Evolutionary conservation across 2,329 filamentous ascomycete genomes (phyloP).

Genomic region (Aspergillus unguis): DNA sequence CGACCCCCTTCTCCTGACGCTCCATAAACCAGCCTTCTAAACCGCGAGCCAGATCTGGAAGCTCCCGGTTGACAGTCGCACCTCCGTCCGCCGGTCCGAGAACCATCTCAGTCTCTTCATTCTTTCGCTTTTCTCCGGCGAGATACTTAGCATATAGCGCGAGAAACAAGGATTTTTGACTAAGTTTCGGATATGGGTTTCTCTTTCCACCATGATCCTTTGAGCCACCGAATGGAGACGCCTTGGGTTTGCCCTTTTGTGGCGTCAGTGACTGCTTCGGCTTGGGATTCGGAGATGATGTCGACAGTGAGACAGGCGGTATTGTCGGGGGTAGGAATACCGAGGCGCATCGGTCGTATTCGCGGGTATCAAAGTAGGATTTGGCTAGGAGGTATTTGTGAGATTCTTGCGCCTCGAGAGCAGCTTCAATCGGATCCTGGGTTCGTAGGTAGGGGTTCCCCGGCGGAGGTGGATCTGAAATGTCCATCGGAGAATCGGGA

Average conservation of each 20-base stretch:
- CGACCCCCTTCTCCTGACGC: slow-evolving; percentile 58
- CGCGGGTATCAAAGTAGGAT: slow-evolving; percentile 89
- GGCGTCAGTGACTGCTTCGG: slow-evolving; percentile 40
- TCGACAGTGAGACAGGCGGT: slow-evolving; percentile 60
- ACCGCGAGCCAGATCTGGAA: slow-evolving; percentile 69
- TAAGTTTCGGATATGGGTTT: slow-evolving; percentile 55
- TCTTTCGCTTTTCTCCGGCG: slow-evolving; percentile 90
- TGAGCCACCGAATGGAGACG: slow-evolving; percentile 33
- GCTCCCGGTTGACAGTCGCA: slow-evolving; percentile 77
- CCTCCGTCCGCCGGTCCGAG: slow-evolving; percentile 89
- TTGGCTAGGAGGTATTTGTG: slow-evolving; percentile 87
- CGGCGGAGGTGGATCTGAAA: slow-evolving; percentile 49
- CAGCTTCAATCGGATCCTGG: slow-evolving; percentile 67
- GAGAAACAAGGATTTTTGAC: slow-evolving; percentile 89
- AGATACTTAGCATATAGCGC: slow-evolving; percentile 90
- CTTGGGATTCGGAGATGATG: slow-evolving; percentile 37
- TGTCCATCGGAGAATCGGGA: slow-evolving; percentile 58
- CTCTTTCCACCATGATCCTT: slow-evolving; percentile 32
- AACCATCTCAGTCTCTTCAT: slow-evolving; percentile 96
- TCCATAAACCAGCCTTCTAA: slow-evolving; percentile 78
- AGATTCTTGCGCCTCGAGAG: slow-evolving; percentile 73
- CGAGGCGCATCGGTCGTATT: slow-evolving; percentile 89
- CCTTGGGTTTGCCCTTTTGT: slow-evolving; percentile 62
- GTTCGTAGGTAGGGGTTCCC: slow-evolving; percentile 54
- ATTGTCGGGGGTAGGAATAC: slow-evolving; percentile 82